Evolutionary conservation across 1,284 basidiomycete species (phyloP), one percentile per base, ranked within the genome.

Genomic region (Cutaneotrichosporon cavernicola): DNA sequence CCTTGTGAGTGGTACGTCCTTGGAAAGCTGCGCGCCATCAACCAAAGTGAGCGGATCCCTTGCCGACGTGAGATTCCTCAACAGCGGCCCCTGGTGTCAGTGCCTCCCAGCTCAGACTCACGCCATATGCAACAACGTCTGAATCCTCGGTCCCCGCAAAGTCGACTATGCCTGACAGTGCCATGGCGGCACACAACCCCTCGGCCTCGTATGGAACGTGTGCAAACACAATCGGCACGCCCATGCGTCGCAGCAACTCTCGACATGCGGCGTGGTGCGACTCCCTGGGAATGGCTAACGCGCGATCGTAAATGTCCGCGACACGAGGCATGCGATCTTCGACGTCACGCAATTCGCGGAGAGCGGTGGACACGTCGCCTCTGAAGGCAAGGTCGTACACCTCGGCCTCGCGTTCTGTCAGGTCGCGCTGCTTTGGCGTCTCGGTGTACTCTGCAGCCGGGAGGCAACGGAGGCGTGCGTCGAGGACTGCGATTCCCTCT

Each of bases 121-220:
- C 77, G 8, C 74, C 75, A 53, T 78, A 79, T 0, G 70, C 78
- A 4, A 81, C 36, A 13, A 80, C 80, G 62, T 81, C 80, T 18
- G 90, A 91, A 77, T 95, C 92, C 80, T 95, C 92, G 64, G 89
- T 93, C 2, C 86, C 90, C 18, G 94, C 92, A 73, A 86, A 92
- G 77, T 94, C 90, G 0, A 89, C 92, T 49, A 84, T 71, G 0
- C 92, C 91, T 18, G 85, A 80, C 14, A 86, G 70, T 8, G 91
- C 91, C 52, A 94, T 81, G 4, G 89, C 84, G 2, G 89, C 85
- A 1, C 91, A 91, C 26, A 94, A 79, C 0, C 89, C 91, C 77
- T 95, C 92, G 0, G 89, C 92, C 75, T 95, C 92, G 68, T 85
- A 88, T 0, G 88, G 85, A 0, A 87, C 87, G 0, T 80, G 79